Evolutionary conservation across 441 rosid species (phyloP).

Genomic region (Daphne laureola): DNA sequence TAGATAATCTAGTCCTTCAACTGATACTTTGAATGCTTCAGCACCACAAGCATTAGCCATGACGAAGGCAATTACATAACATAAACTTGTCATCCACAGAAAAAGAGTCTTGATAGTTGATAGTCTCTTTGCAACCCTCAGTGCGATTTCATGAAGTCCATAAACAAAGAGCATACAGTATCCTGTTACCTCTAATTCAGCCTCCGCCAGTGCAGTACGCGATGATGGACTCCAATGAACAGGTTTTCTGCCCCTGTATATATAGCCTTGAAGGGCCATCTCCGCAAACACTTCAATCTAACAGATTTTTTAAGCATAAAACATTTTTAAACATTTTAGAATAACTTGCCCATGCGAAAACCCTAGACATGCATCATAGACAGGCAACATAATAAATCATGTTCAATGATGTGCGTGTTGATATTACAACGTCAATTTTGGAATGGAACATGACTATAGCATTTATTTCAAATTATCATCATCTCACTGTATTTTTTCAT

Average conservation of each 20-base stretch:
- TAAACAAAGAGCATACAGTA: not conserved
- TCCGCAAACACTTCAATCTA: conserved; percentile 92
- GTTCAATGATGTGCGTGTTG: too few relatives aligned
- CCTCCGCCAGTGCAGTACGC: conserved; percentile 98
- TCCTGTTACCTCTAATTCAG: conserved; percentile 85
- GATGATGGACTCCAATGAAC: conserved; percentile 99
- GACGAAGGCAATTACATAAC: too few relatives aligned
- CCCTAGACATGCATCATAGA: conserved; percentile 3
- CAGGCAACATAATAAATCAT: too few relatives aligned
- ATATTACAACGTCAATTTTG: too few relatives aligned
- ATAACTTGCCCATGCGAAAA: not conserved
- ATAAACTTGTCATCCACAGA: not conserved
- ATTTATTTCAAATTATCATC: too few relatives aligned
- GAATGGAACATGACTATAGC: too few relatives aligned
- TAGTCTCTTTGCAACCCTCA: conserved; percentile 6
- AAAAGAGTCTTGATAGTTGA: conserved; percentile 8
- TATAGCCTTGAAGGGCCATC: conserved; percentile 85
- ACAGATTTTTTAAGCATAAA: conserved; percentile 16
- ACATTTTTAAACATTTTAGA: conserved; percentile 8
- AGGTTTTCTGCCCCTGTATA: conserved; percentile 93
- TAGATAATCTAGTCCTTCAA: too few relatives aligned
- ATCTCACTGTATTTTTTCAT: too few relatives aligned
- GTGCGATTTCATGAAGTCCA: conserved; percentile 1
- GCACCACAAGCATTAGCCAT: too few relatives aligned
- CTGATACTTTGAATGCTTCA: too few relatives aligned